A percentile compares a stretch with the other conserved stretches of the same genome.
phyloP scores from a whole-genome alignment of 768 basidiomycete species.

The Lactifluus echinatus region DNA sequence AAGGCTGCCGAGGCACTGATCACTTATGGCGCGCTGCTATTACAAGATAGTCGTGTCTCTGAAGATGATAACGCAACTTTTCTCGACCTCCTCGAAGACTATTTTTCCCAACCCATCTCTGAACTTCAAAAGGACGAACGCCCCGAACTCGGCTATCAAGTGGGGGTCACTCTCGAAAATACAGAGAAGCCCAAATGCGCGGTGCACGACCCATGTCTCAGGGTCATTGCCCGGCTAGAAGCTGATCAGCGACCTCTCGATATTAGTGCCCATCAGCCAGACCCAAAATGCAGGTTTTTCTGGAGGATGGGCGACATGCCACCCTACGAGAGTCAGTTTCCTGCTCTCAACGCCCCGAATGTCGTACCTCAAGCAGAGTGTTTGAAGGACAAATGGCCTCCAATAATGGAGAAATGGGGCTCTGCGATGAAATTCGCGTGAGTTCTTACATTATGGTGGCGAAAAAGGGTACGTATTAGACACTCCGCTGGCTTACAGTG shows the following conservation, averaged over 20 bases:
- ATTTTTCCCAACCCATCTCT: conserved; percentile 66
- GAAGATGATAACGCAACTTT: conserved; percentile 76
- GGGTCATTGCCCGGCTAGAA: conserved; percentile 68
- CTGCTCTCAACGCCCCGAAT: conserved; percentile 70
- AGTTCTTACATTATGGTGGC: conserved; percentile 24
- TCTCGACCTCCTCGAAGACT: conserved; percentile 87
- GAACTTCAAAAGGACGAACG: conserved; percentile 68
- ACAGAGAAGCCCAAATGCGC: conserved; percentile 90
- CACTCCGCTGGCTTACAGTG: conserved; percentile 37
- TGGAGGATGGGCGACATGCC: conserved; percentile 73
- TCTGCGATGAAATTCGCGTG: conserved; percentile 81
- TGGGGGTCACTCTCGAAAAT: conserved; percentile 93
- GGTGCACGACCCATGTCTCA: conserved; percentile 71
- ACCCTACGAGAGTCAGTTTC: conserved; percentile 72
- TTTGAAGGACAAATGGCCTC: conserved; percentile 57
- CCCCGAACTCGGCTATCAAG: conserved; percentile 84
- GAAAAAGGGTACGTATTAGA: background rate
- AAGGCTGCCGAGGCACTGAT: conserved; percentile 80
- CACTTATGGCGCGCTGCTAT: conserved; percentile 75
- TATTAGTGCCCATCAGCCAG: conserved; percentile 67
- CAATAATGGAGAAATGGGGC: conserved; percentile 81
- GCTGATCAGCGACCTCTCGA: conserved; percentile 80
- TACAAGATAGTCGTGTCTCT: conserved; percentile 78
- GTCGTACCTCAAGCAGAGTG: conserved; percentile 59
- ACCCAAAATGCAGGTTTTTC: conserved; percentile 94